phyloP scores from a whole-genome alignment of 495 filamentous ascomycete genomes.

The Penicillium taxi region DNA sequence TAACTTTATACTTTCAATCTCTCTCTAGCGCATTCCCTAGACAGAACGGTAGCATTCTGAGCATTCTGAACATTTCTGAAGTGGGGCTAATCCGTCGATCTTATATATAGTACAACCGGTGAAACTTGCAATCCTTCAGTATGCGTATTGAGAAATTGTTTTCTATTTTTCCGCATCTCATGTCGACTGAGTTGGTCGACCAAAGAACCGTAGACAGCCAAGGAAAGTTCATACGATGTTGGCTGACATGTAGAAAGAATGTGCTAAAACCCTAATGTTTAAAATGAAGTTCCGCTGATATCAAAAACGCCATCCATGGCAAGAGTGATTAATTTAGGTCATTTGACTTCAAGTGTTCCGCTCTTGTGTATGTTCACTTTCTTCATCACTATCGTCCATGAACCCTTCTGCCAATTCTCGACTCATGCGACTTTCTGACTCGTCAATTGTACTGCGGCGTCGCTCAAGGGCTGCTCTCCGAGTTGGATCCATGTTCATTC shows the following conservation, averaged over 20 bases:
- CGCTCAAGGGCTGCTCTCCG: constrained; percentile 43
- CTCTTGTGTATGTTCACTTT: constrained; percentile 20
- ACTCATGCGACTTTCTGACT: constrained; percentile 55
- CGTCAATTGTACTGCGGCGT: constrained; percentile 32
- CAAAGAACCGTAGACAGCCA: neutral
- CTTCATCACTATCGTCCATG: constrained; percentile 74
- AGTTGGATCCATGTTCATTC: constrained; percentile 45
- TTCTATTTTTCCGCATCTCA: too few relatives aligned
- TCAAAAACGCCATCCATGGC: constrained; percentile 12
- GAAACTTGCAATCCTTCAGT: too few relatives aligned
- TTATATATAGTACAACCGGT: too few relatives aligned
- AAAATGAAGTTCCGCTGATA: constrained; percentile 1
- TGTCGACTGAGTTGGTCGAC: neutral
- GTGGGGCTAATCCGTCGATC: constrained; percentile 6
- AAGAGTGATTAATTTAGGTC: too few relatives aligned
- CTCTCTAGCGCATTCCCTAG: too few relatives aligned
- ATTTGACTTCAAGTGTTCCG: too few relatives aligned
- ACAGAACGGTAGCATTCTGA: too few relatives aligned
- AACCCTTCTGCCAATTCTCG: constrained; percentile 80
- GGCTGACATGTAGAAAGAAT: constrained; percentile 1
- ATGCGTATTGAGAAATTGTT: too few relatives aligned
- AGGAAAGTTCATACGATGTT: too few relatives aligned
- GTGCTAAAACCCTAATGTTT: neutral
- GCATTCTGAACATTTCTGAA: constrained; percentile 1
- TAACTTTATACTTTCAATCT: too few relatives aligned